Evolutionary conservation across 2,329 filamentous ascomycete genomes (phyloP), one percentile per base, ranked within the genome.

Genomic region (Hypomyces perniciosus): DNA sequence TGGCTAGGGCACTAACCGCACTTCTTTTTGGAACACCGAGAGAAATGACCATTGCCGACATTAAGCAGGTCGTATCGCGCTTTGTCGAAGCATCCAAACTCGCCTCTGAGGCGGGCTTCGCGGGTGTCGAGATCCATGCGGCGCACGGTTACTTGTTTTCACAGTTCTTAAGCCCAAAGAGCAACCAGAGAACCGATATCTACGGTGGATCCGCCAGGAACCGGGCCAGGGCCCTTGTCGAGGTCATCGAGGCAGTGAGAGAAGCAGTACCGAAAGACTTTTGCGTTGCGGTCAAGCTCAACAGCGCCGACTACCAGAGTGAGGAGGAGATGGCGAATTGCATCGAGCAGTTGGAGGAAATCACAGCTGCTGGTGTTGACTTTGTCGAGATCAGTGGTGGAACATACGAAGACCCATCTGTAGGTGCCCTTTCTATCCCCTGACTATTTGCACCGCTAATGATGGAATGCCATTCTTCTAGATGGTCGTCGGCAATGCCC

Each of bases 361-460:
- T 84, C 4, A 64, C 65, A 0, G 67, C 66, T 5, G 72, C 70
- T 37, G 77, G 68, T 5, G 66, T 88, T 1, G 85, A 88, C 64
- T 87, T 86, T 56, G 66, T 88, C 2, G 84, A 89, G 64, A 75
- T 88, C 28, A 81, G 77, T 13, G 85, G 85, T 0, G 84, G 85
- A 0, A 77, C 65, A 0, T 83, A 78, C 55, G 77, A 83, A 57
- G 65, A 81, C 50, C 73, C 79, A 0, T 59, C 56, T 46, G 76
- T 79, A 59, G 46, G 46, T 29, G 35, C 2, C 20, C 28, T 4
- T 12, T 30, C 29, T 26, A n/a, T 29, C 35, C 33, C 6, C 26
- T 28, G 13, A 29, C 31, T 6, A 12, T 35, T 35, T 42, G 13
- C 10, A 5, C 13, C 27, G 39, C 20, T 26, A 27, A 42, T 27